Conservation (phyloP, 2,329 filamentous ascomycete genomes). For the Madurella mycetomatis region DNA sequence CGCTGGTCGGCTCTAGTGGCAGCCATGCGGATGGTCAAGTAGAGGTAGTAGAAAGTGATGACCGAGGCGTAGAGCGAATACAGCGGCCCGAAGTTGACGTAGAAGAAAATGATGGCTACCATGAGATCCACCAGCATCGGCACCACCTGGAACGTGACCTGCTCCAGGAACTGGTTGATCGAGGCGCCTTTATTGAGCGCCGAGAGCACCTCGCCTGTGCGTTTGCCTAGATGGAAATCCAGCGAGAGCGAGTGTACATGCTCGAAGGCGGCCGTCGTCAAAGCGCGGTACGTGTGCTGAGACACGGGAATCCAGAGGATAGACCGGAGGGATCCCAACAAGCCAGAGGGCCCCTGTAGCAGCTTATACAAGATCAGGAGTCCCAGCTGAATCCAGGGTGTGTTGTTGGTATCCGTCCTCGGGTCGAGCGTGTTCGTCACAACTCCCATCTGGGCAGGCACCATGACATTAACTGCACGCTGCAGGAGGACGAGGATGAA, state of each 20-base stretch:
- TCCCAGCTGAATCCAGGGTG: constrained; percentile 70
- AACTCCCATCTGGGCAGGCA: constrained; percentile 73
- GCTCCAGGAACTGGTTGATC: constrained; percentile 94
- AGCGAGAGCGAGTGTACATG: constrained; percentile 93
- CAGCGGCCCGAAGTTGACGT: constrained; percentile 74
- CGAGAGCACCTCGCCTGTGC: constrained; percentile 92
- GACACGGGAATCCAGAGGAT: constrained; percentile 94
- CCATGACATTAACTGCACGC: constrained; percentile 78
- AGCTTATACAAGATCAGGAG: constrained; percentile 75
- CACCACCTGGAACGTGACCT: constrained; percentile 91
- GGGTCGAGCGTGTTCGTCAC: constrained; percentile 71
- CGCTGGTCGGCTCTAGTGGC: constrained; percentile 88
- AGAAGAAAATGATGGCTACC: constrained; percentile 79
- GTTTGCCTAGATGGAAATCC: constrained; percentile 94
- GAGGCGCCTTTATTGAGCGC: constrained; percentile 93
- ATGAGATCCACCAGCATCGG: constrained; percentile 91
- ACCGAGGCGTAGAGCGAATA: constrained; percentile 87
- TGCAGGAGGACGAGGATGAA: constrained; percentile 76
- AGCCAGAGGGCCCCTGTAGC: constrained; percentile 82
- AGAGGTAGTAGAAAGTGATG: constrained; percentile 93
- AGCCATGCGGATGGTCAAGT: constrained; percentile 93
- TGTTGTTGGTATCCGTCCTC: constrained; percentile 38
- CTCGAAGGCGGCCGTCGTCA: constrained; percentile 93
- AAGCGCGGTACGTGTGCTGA: constrained; percentile 91
- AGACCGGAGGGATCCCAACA: constrained; percentile 76